These are phyloP conservation scores for Priceomyces fermenticarens DNA, from an alignment of 805 yeast species.

Conservation along the genomic window DNA sequence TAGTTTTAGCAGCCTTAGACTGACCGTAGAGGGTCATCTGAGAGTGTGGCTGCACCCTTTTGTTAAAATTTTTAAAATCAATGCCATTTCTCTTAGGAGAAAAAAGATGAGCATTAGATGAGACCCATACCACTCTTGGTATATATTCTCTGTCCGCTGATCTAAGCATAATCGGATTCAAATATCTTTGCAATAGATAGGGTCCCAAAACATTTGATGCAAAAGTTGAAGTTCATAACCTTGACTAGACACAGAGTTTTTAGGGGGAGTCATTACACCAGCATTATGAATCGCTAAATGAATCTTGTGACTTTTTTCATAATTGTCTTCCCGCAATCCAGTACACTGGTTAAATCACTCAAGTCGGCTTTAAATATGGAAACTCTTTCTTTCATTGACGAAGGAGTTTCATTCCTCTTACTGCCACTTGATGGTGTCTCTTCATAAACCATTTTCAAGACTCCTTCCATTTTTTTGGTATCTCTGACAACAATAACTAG, in stretches of 20 bases:
- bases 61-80: constrained; percentile 29
- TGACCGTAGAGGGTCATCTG: constrained; percentile 31
- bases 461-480: constrained; percentile 24
- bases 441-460: constrained; percentile 12
- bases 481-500: constrained; percentile 35
- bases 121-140: constrained; percentile 44
- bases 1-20: constrained; percentile 41
- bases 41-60: constrained; percentile 7
- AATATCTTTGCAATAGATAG: constrained; percentile 37
- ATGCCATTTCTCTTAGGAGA: constrained; percentile 30
- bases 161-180: constrained; percentile 33
- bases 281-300: constrained; percentile 23
- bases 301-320: constrained; percentile 9
- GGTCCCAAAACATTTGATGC: constrained; percentile 49
- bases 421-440: not conserved
- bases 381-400: constrained; percentile 16
- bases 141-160: constrained; percentile 14
- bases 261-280: constrained; percentile 25
- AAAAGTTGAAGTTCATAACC: constrained; percentile 44
- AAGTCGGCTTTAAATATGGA: constrained; percentile 29
- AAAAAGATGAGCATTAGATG: constrained; percentile 36
- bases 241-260: constrained; percentile 30
- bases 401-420: no score
- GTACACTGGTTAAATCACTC: constrained; percentile 40
- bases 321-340: constrained; percentile 31